Base-by-base conservation (phyloP, 805 yeast species). In the Kodamaea lidongshanica region DNA sequence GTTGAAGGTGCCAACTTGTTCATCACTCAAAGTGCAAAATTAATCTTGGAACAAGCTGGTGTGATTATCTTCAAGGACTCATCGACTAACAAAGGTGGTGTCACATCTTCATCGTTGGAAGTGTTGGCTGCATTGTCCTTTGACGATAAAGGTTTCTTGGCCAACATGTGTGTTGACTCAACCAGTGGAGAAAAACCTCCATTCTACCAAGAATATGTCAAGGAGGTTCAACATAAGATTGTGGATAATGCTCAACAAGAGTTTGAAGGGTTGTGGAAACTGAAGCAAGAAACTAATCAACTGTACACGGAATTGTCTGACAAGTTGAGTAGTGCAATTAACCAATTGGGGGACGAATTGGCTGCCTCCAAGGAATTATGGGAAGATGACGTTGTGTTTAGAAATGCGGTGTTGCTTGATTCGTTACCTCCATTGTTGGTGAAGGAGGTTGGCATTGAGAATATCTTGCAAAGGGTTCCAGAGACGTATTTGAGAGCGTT, bases 1-100 rank as follows among this genome's bases (percentile, higher is more conserved):
- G 96, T 92, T 34, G 98, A 89, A 65, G 98, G 98, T 54, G 98
- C 98, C 34, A 92, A 89, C 58, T 70, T 89, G 57, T 92, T 89
- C 61, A 80, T 89, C 40, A 86, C 97, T 2, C 97, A 92, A 64
- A 74, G 86, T 22, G 96, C 97, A 30, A 92, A 89, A 65, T 60
- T 89, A 18, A 72, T 75, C 28, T 68, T 89, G 33, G 98, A 92
- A 61, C 65, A 71, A 25, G 92, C 94, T 18, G 97, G 97, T 22
- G 77, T 85, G 30, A 57, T 87, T 31, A 69, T 92, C 31, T 84
- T 85, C 64, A 92, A 92, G 59, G 98, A 89, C 66, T 95, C 97
- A 10, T 84, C 96, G 8, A 87, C 96, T 25, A 89, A 89, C 64
- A 89, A 89, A 63, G 98, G 98, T 50, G 98, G 98, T 64, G 98